Base-by-base conservation (phyloP, 2,329 filamentous ascomycete species). In the Claviceps maximensis region DNA sequence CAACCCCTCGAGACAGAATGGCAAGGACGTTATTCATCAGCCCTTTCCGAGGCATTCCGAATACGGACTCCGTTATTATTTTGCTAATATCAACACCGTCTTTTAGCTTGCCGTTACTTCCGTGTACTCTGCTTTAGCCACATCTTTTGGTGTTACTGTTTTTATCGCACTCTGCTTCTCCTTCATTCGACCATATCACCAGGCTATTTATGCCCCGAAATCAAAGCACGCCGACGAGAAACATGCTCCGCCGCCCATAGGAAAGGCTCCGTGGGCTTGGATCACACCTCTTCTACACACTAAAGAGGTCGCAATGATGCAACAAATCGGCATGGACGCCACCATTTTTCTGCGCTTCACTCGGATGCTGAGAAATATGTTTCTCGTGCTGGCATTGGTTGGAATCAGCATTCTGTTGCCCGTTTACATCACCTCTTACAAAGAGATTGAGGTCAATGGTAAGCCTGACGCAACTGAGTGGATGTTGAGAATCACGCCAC, bases 281-380 rank as follows among this genome's bases (percentile, higher is more conserved):
- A 67, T 95, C 33, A 74, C 74, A 21, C 90, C 91, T 0, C 72
- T 98, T 33, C 76, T 89, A 69, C 80, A 76, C 56, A 91, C 87
- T 15, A 83, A 80, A 55, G 93, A 98, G 71, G 72, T 82, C 53
- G 78, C 87, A 15, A 69, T 96, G 56, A 77, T 95, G 25, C 78
- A 86, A n/a, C 82, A 86, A 61, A 83, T 95, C 41, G 93, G 93
- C 49, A 75, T 98, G 72, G 93, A 98, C 69, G 93, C 90, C 9
- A 86, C 87, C 9, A 72, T 98, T 48, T 97, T 98, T 67, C 74
- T 98, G 58, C 84, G 91, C 51, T 90, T 96, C 62, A 80, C 84
- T 49, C 79, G 83, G 59, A 97, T 98, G 93, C 87, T 87, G 64
- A 83, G 93, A 55, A 93, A 95, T 65, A 87, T 97, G 58, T 95